These are phyloP conservation scores for Globisporangium canariense DNA, from an alignment of 352 stramenopile species.

Conservation along the genomic window DNA sequence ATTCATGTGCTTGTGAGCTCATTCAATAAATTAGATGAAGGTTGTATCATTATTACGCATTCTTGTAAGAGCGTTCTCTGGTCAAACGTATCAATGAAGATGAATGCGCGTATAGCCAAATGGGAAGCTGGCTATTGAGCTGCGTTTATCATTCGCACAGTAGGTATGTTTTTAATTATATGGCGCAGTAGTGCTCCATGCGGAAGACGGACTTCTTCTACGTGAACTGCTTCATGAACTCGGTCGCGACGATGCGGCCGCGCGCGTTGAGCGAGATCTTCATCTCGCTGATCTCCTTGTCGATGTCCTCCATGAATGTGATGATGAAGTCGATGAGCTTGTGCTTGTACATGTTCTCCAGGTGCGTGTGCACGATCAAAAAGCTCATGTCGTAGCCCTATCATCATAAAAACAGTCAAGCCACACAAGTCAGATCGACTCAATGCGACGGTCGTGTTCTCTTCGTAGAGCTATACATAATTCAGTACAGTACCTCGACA, in stretches of 20 bases:
- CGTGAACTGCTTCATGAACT: constrained; percentile 95
- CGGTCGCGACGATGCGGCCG: constrained; percentile 89
- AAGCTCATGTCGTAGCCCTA: constrained; percentile 96
- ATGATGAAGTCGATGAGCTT: constrained; percentile 98
- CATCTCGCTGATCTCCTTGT: constrained; percentile 97
- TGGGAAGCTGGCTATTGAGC: too few species aligned
- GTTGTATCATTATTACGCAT: too few species aligned
- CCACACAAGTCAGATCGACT: neutral
- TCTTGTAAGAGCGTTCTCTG: too few species aligned
- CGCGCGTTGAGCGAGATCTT: constrained; percentile 95
- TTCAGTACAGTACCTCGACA: constrained; percentile 39
- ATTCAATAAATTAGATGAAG: too few species aligned
- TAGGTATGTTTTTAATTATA: neutral
- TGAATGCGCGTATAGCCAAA: too few species aligned
- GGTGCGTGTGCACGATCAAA: constrained; percentile 91
- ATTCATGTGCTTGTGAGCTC: too few species aligned
- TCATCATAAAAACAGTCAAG: neutral
- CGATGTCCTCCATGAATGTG: constrained; percentile 97
- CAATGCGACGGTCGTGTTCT: neutral
- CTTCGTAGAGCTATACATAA: neutral
- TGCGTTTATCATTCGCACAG: neutral
- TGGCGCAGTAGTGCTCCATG: neutral
- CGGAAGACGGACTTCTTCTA: constrained; percentile 15
- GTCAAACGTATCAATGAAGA: too few species aligned
- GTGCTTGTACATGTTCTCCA: constrained; percentile 96